These are phyloP conservation scores for Hypoxylon sp. DNA, from an alignment of 2,329 filamentous ascomycete species.

Conservation along the genomic window DNA sequence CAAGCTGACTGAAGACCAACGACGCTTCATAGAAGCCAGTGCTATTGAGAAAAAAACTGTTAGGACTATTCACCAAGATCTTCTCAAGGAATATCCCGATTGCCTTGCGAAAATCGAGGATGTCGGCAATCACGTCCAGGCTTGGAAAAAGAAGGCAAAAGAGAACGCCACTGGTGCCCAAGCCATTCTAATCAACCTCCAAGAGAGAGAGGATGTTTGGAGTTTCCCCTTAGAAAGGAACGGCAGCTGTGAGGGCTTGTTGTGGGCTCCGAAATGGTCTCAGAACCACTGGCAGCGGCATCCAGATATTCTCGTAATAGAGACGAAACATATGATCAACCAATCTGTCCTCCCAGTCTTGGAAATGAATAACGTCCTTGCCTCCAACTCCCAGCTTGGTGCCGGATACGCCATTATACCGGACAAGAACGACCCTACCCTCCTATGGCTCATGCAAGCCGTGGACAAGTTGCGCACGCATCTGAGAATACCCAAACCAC, in stretches of 20 bases:
- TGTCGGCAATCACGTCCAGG: slow-evolving; percentile 50
- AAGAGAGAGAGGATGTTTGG: slow-evolving; percentile 49
- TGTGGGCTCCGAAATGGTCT: slow-evolving; percentile 51
- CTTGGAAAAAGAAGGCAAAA: slow-evolving; percentile 49
- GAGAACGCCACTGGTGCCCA: slow-evolving; percentile 51
- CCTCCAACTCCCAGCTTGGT: slow-evolving; percentile 46
- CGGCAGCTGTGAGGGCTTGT: slow-evolving; percentile 48
- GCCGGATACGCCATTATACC: slow-evolving; percentile 51
- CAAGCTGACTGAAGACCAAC: slow-evolving; percentile 49
- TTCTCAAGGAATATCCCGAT: slow-evolving; percentile 45
- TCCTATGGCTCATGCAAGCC: slow-evolving; percentile 49
- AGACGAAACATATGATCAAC: slow-evolving; percentile 49
- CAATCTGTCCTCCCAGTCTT: slow-evolving; percentile 49
- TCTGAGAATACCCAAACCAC: slow-evolving; percentile 47
- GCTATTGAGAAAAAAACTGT: slow-evolving; percentile 48
- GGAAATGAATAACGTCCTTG: slow-evolving; percentile 51
- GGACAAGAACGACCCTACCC: slow-evolving; percentile 50
- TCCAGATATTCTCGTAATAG: slow-evolving; percentile 51
- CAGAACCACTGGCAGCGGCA: slow-evolving; percentile 50
- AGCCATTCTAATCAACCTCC: slow-evolving; percentile 49
- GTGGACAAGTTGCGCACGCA: slow-evolving; percentile 49
- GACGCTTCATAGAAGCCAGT: slow-evolving; percentile 47
- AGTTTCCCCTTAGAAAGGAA: slow-evolving; percentile 48
- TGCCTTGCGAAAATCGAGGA: slow-evolving; percentile 49
- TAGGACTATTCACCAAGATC: slow-evolving; percentile 46